Base-by-base conservation (phyloP, 2,329 filamentous ascomycete species). In the Fusarium proliferatum region DNA sequence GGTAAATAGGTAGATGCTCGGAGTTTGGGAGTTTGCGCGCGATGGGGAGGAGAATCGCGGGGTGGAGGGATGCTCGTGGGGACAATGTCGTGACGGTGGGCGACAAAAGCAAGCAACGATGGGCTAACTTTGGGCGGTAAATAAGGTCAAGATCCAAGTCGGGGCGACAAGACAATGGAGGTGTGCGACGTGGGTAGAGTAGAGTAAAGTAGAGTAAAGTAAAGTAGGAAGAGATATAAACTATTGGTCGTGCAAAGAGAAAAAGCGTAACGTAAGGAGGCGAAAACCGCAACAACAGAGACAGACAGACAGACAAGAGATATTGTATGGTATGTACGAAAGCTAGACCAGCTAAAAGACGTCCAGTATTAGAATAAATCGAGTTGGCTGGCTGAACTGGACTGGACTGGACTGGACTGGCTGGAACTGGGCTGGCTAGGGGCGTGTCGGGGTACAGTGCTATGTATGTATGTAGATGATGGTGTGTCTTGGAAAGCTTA, bases 61-160 rank as follows among this genome's bases (percentile, higher is more conserved):
- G 71, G 71, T 73, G 71, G 67, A 73, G 68, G 64, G 66, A 74
- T 64, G 58, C 56, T 69, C 67, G 72, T 59, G 71, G 71, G 65
- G 43, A 74, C 63, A 57, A 52, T 58, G 63, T 72, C 59, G 62
- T 68, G 63, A 53, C 51, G 43, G 67, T 71, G 46, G 67, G 67
- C 60, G 67, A 74, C 71, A 73, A 74, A 74, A 74, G 71, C 67
- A 74, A 74, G 71, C 59, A 73, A 74, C 56, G 67, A 62, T 58
- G 46, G 52, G 48, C 57, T 61, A 49, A 58, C 41, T 51, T 45
- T 52, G 46, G 64, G 52, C 51, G 43, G 61, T 61, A 71, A 61
- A 58, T 56, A n/a, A 34, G 55, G 30, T 48, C 41, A 61, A 53
- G 49, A 46, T 60, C 62, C 57, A 36, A 45, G 52, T 57, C 69